phyloP scores from a whole-genome alignment of 345 rosid genomes.

The Brassica cretica region DNA sequence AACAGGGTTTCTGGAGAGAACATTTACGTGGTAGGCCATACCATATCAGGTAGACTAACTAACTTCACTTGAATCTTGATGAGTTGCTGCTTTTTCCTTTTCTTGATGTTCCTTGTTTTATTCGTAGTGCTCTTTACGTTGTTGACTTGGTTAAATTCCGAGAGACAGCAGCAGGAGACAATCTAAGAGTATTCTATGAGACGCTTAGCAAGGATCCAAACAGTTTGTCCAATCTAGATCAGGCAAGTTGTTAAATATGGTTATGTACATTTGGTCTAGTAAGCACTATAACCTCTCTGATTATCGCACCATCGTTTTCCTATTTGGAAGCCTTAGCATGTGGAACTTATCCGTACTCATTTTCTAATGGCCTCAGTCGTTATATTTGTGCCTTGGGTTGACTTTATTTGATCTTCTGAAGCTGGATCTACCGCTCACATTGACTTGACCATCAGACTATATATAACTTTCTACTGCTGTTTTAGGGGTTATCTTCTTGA shows the following conservation, averaged over 20 bases:
- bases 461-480: constrained; percentile 9
- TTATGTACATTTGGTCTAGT: not conserved
- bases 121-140: constrained; percentile 85
- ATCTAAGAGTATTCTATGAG: constrained; percentile 92
- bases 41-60: constrained; percentile 79
- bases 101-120: constrained; percentile 33
- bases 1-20: constrained; percentile 98
- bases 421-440: not conserved
- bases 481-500: constrained; percentile 6
- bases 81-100: constrained; percentile 11
- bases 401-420: not conserved
- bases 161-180: constrained; percentile 97
- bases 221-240: constrained; percentile 95
- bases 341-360: not conserved
- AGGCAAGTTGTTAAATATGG: constrained; percentile 47
- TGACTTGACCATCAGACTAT: not conserved
- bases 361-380: constrained; percentile 3
- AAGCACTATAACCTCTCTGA: not conserved
- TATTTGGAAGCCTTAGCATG: constrained; percentile 6
- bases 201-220: constrained; percentile 99
- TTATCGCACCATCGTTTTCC: not conserved
- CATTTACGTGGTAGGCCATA: constrained; percentile 89
- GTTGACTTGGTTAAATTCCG: constrained; percentile 95
- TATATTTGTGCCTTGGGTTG: not conserved
- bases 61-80: constrained; percentile 9